phyloP scores from a whole-genome alignment of 2,329 filamentous ascomycete species.

The Tolypocladium tropicale region DNA sequence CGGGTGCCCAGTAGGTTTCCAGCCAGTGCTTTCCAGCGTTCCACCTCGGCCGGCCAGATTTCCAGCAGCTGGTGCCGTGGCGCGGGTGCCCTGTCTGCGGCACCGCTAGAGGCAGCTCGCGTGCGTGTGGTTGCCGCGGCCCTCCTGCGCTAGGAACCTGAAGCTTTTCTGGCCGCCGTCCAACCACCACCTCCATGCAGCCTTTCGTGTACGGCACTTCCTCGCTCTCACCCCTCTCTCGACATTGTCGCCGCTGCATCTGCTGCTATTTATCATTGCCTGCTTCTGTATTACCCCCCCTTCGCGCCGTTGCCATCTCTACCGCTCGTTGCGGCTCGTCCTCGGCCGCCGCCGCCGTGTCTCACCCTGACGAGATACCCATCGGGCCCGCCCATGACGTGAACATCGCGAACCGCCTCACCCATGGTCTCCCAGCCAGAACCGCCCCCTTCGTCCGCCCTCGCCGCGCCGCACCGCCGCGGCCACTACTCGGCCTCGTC shows the following conservation, averaged over 20 bases:
- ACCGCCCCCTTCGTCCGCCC: conserved; percentile 12
- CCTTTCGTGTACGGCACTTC: not conserved
- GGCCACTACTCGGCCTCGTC: conserved; percentile 22
- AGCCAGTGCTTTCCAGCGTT: not conserved
- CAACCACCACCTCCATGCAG: not conserved
- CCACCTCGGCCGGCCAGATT: not conserved
- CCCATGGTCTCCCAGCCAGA: conserved; percentile 57
- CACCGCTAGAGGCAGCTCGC: not conserved
- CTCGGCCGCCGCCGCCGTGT: not conserved
- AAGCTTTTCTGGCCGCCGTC: not conserved
- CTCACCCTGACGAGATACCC: not conserved
- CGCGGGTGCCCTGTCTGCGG: not conserved
- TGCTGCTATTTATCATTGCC: not conserved
- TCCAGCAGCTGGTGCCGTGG: not conserved
- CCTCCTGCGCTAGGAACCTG: not conserved
- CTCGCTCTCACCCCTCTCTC: not conserved
- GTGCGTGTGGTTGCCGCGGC: not conserved
- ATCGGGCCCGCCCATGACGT: conserved; percentile 1
- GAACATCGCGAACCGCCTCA: conserved; percentile 7
- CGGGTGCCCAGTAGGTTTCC: too few relatives aligned
- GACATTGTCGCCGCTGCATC: not conserved
- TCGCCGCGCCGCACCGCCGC: conserved; percentile 7
- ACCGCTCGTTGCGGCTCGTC: not conserved
- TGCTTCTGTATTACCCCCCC: not conserved
- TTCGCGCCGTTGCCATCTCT: not conserved